Evolutionary conservation across 495 filamentous ascomycete species (phyloP), one percentile per base, ranked within the genome.

Genomic region (Polyplosphaeria fusca): DNA sequence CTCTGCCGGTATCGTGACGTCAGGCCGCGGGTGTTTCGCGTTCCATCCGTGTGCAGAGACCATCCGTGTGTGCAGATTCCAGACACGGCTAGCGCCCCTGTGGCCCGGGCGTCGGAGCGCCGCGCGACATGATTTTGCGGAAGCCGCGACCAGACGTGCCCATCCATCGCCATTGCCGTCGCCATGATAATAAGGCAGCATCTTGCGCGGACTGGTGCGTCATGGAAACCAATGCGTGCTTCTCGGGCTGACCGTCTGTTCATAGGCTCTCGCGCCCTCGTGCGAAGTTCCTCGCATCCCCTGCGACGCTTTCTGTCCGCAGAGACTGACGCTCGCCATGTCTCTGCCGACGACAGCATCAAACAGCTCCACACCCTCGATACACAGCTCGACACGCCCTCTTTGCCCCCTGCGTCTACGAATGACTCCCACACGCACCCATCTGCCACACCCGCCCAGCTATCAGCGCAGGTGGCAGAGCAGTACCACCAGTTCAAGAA

Each of bases 101-200:
- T n/a, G n/a, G n/a, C n/a, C n/a, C n/a, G n/a, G n/a, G n/a, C n/a
- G 18, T 20, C 39, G 5, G 12, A 42, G 39, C 39, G 39, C 39
- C 39, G 39, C 39, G 39, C 39, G 11, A 42, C 11, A 35, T 35
- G 7, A n/a, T 35, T 35, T 35, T 35, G 7, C 30, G 7, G 7
- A 14, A 35, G 30, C 30, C 7, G 30, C 30, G 30, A n/a, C n/a
- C n/a, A n/a, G n/a, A n/a, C n/a, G n/a, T n/a, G n/a, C n/a, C n/a
- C n/a, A n/a, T n/a, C n/a, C n/a, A n/a, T n/a, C n/a, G n/a, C n/a
- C n/a, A n/a, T n/a, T n/a, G n/a, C n/a, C 48, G 14, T 24, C 40
- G 44, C 26, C 42, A 68, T 68, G 66, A 68, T 68, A 44, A 60
- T 68, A 66, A 59, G 66, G 46, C 54, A 59, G n/a, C n/a, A 55